These are phyloP conservation scores for Diversispora eburnea DNA, from an alignment of 192 early-diverging fungal species.

Conservation along the genomic window DNA sequence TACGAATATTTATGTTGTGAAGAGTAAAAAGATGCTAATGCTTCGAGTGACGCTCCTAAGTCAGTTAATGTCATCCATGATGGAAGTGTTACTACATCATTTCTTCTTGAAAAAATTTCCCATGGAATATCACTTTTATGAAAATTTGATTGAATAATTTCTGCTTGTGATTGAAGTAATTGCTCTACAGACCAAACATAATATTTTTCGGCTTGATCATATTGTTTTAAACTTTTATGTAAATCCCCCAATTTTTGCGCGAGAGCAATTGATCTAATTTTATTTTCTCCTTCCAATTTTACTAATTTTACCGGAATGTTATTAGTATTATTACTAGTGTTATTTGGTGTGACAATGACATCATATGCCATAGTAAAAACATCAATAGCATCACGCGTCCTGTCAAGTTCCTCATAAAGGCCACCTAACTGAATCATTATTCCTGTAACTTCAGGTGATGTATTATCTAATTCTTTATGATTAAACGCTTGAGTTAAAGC, in stretches of 20 bases:
- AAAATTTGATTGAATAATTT: not conserved
- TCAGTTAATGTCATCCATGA: slow-evolving; percentile 53
- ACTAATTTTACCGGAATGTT: not conserved
- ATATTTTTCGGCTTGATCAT: slow-evolving; percentile 52
- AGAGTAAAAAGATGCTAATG: slow-evolving; percentile 53
- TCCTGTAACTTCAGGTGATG: slow-evolving; percentile 50
- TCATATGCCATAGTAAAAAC: slow-evolving; percentile 45
- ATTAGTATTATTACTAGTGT: not conserved
- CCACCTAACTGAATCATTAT: slow-evolving; percentile 58
- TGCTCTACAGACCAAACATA: slow-evolving; percentile 58
- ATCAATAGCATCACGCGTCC: slow-evolving; percentile 44
- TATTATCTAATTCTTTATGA: slow-evolving; percentile 38
- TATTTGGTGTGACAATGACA: slow-evolving; percentile 28
- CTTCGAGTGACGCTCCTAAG: slow-evolving; percentile 51
- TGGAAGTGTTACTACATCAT: slow-evolving; percentile 50
- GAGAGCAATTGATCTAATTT: slow-evolving; percentile 46
- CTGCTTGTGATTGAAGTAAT: slow-evolving; percentile 36
- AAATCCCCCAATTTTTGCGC: slow-evolving; percentile 58
- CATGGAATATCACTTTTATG: slow-evolving; percentile 25
- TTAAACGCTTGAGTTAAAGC: slow-evolving; percentile 45
- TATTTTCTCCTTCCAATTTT: slow-evolving; percentile 36
- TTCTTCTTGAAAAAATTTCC: slow-evolving; percentile 34
- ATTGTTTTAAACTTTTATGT: slow-evolving; percentile 35
- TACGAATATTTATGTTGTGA: slow-evolving; percentile 47
- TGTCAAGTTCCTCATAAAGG: slow-evolving; percentile 43